Evolutionary conservation across 345 rosid species (phyloP), one percentile per base, ranked within the genome.

Genomic region (Eucalyptus guilfoylei): DNA sequence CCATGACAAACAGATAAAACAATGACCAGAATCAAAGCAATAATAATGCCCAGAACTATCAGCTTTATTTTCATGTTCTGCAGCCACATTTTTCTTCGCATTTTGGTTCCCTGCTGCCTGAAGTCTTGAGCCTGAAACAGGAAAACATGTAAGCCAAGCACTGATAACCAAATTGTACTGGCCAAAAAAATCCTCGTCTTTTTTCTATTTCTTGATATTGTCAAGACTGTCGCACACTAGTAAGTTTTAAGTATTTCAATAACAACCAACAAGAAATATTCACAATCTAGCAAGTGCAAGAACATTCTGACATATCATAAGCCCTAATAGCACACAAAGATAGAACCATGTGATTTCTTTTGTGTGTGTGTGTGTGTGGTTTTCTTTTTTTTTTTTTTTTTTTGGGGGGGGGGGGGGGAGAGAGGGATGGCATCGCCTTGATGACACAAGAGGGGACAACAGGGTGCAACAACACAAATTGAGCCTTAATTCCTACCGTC

Each of bases 61-160:
- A 96, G 94, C 93, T 96, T 96, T 37, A 96, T 92, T 91, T 96
- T 95, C 96, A 96, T 96, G 96, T 96, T 96, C 92, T 95, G 95
- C 85, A 94, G 89, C 96, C 97, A 95, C 97, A 95, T 95, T 92
- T 93, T 95, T 87, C 96, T 93, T 91, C 93, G 94, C 47, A 95
- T 94, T 90, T 95, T 91, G 42, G 96, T 95, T 90, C 97, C 96
- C 86, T 93, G 95, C 45, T 94, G 94, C 91, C 96, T 92, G 92
- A 95, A 95, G 89, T 95, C 96, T 93, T 95, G 97, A 30, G 97
- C 97, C 97, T 95, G 92, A 47, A 88, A 72, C 49, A 88, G 24
- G 42, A 55, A 88, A 49, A 44, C 26, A 67, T 10, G 76, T 26
- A 24, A 88, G 54, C 26, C 85, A 64, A 87, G 54, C 87, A 49